These are phyloP conservation scores for Ascocoryne sarcoides DNA, from an alignment of 2,329 filamentous ascomycete species.

Conservation along the genomic window DNA sequence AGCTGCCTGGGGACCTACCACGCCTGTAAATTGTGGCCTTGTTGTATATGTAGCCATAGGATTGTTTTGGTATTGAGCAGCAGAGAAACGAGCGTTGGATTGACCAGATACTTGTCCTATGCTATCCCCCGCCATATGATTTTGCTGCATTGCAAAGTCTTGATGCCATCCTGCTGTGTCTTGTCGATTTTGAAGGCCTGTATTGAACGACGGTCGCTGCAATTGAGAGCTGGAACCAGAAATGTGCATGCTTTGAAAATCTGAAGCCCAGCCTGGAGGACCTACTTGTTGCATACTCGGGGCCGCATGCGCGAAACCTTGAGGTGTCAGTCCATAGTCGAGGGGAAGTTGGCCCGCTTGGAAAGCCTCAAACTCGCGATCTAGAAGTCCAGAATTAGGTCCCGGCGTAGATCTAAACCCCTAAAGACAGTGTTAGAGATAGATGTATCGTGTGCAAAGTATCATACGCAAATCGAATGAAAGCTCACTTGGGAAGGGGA, in stretches of 20 bases:
- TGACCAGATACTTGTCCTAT: conserved; percentile 13
- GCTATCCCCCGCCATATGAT: conserved; percentile 17
- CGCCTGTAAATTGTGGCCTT: not conserved
- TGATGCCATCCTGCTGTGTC: conserved; percentile 42
- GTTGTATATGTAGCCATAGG: conserved; percentile 7
- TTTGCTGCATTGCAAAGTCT: conserved; percentile 40
- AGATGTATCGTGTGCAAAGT: not conserved
- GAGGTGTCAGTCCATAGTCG: conserved; percentile 21
- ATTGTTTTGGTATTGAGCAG: conserved; percentile 7
- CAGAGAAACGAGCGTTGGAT: conserved; percentile 3
- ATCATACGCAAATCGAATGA: conserved; percentile 4
- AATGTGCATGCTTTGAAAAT: conserved; percentile 40
- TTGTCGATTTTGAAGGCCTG: conserved; percentile 15
- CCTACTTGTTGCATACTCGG: conserved; percentile 14
- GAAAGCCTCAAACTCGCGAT: conserved; percentile 63
- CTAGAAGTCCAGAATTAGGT: conserved; percentile 44
- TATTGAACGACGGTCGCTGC: conserved; percentile 25
- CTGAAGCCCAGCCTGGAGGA: conserved; percentile 31
- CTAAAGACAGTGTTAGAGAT: too few relatives aligned
- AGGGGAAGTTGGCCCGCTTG: conserved; percentile 41
- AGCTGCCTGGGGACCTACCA: not conserved
- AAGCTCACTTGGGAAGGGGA: conserved; percentile 45
- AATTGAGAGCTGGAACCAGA: conserved; percentile 20
- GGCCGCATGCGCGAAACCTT: conserved; percentile 11
- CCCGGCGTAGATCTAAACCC: conserved; percentile 51